A percentile compares a stretch with the other conserved stretches of the same genome.
These are phyloP conservation scores for Euclidium syriacum DNA, from an alignment of 345 rosid genomes.

Conservation along the genomic window DNA sequence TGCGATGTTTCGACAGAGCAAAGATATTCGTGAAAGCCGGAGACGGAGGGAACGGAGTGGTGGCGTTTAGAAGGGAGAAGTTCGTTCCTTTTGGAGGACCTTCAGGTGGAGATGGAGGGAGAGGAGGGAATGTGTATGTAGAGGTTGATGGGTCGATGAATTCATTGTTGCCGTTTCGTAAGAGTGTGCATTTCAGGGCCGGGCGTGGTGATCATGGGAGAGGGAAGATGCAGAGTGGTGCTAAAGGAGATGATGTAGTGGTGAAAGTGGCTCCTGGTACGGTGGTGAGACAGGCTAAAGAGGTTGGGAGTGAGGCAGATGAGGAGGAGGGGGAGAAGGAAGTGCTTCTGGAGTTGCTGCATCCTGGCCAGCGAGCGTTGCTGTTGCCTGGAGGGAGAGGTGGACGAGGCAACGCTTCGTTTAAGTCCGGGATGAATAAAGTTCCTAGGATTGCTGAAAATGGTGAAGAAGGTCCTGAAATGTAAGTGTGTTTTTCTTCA, in stretches of 20 bases:
- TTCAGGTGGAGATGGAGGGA: slow-evolving; percentile 96
- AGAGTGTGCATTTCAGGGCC: slow-evolving; percentile 75
- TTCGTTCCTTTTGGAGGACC: slow-evolving; percentile 90
- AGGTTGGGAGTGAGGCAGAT: slow-evolving; percentile 68
- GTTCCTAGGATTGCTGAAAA: slow-evolving; percentile 92
- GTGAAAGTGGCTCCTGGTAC: slow-evolving; percentile 90
- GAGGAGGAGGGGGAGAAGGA: slow-evolving; percentile 64
- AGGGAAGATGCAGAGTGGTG: slow-evolving; percentile 69
- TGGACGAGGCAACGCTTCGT: slow-evolving; percentile 92
- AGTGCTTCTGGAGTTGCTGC: slow-evolving; percentile 73
- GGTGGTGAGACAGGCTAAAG: slow-evolving; percentile 65
- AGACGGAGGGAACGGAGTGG: slow-evolving; percentile 86
- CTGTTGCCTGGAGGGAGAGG: slow-evolving; percentile 92
- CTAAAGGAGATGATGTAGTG: slow-evolving; percentile 74
- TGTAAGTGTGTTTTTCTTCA: slow-evolving; percentile 47
- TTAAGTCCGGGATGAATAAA: slow-evolving; percentile 73
- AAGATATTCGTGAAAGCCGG: slow-evolving; percentile 81
- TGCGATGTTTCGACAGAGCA: slow-evolving; percentile 88
- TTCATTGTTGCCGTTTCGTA: slow-evolving; percentile 77
- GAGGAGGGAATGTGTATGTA: slow-evolving; percentile 78
- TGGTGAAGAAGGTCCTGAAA: slow-evolving; percentile 94
- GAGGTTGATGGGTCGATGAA: slow-evolving; percentile 82
- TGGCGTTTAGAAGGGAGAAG: slow-evolving; percentile 85
- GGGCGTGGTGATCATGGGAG: slow-evolving; percentile 77
- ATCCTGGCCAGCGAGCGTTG: slow-evolving; percentile 77